Conservation (phyloP, 352 stramenopile species). For the Phytophthora litchii region DNA sequence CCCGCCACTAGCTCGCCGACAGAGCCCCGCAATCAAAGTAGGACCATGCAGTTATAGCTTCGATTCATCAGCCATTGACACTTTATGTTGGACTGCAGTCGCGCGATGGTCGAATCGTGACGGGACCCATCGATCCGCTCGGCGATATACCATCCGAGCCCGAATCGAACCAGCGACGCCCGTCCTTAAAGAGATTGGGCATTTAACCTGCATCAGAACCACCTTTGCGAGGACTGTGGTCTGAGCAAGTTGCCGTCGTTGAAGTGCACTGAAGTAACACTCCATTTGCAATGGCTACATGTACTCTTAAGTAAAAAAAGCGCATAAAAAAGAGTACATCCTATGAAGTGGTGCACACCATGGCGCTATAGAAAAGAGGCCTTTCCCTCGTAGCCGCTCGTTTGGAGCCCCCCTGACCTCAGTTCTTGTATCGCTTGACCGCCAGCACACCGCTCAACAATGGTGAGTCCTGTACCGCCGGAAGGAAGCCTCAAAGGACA, state of each 20-base stretch:
- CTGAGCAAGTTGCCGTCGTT: constrained; percentile 11
- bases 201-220: constrained; percentile 34
- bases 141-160: constrained; percentile 43
- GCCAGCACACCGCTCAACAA: constrained; percentile 21
- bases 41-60: background rate
- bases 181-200: constrained; percentile 64
- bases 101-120: constrained; percentile 41
- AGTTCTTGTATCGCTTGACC: constrained; percentile 35
- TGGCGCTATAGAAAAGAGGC: constrained; percentile 22
- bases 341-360: too few species aligned
- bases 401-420: constrained; percentile 22
- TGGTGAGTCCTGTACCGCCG: constrained; percentile 15
- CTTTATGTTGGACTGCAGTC: constrained; percentile 34
- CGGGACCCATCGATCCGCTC: constrained; percentile 65
- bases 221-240: too few species aligned
- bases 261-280: constrained; percentile 20
- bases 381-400: constrained; percentile 17
- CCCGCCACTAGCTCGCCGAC: constrained; percentile 47
- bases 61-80: background rate
- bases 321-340: constrained; percentile 9
- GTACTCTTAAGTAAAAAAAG: too few species aligned
- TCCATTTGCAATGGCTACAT: too few species aligned
- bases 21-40: constrained; percentile 55
- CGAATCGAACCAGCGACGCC: constrained; percentile 59
- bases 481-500: constrained; percentile 7